Evolutionary conservation across 352 stramenopile species (phyloP).

Genomic region (Paralagenidium karlingii): DNA sequence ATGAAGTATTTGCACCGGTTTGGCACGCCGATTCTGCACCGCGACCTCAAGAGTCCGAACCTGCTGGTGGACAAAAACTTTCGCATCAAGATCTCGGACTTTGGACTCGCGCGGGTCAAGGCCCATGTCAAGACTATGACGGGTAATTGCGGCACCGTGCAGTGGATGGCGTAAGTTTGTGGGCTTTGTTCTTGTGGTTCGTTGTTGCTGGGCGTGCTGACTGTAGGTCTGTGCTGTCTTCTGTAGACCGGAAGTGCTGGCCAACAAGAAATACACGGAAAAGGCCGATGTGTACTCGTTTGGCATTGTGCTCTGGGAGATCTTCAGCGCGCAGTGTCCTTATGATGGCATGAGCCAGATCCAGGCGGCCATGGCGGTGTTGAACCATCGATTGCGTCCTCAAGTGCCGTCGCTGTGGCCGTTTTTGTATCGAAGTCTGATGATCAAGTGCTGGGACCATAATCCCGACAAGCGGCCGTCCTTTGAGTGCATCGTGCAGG

Average conservation of each 20-base stretch:
- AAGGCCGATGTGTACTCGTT: slow-evolving; percentile 91
- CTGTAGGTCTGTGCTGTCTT: neutral
- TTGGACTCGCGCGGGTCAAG: slow-evolving; percentile 86
- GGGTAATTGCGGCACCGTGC: slow-evolving; percentile 77
- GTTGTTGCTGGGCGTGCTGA: neutral
- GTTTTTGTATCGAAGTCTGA: slow-evolving; percentile 58
- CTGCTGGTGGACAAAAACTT: slow-evolving; percentile 75
- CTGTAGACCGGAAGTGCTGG: slow-evolving; percentile 69
- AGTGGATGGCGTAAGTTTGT: slow-evolving; percentile 76
- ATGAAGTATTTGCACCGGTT: slow-evolving; percentile 86
- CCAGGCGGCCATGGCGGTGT: slow-evolving; percentile 60
- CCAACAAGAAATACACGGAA: slow-evolving; percentile 87
- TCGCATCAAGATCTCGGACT: slow-evolving; percentile 87
- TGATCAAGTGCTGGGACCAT: slow-evolving; percentile 65
- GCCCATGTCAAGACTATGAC: slow-evolving; percentile 88
- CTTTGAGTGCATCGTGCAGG: slow-evolving; percentile 45
- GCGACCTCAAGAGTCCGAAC: slow-evolving; percentile 86
- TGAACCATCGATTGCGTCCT: slow-evolving; percentile 66
- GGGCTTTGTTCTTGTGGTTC: neutral
- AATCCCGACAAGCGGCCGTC: slow-evolving; percentile 56
- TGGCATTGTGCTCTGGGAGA: slow-evolving; percentile 90
- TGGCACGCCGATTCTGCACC: slow-evolving; percentile 75
- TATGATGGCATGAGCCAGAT: slow-evolving; percentile 87
- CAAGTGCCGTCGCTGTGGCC: slow-evolving; percentile 45
- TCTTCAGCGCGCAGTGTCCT: slow-evolving; percentile 81